Evolutionary conservation across 2,329 filamentous ascomycete genomes (phyloP).

Genomic region (Huntiella moniliformis): DNA sequence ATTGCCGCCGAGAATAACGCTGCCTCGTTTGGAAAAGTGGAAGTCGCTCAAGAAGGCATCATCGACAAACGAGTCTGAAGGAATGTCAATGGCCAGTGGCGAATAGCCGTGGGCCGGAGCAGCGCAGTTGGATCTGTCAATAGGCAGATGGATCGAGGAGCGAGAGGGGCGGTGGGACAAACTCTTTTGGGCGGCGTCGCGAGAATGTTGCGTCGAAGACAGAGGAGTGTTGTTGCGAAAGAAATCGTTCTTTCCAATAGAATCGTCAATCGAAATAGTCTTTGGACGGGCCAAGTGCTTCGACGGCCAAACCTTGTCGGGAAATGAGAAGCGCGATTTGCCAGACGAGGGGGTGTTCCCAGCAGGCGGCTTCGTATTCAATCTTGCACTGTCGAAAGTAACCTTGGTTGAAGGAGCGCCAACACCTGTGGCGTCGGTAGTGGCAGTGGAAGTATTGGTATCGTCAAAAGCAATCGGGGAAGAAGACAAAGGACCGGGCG

Average conservation of each 20-base stretch:
- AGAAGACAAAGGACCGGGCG: background rate
- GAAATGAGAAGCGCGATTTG: conserved; percentile 9
- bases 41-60: conserved; percentile 37
- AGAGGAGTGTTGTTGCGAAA: background rate
- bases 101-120: conserved; percentile 19
- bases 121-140: background rate
- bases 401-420: background rate
- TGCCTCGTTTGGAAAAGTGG: conserved; percentile 44
- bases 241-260: too few relatives aligned
- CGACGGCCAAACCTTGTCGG: conserved; percentile 8
- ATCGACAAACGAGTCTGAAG: conserved; percentile 35
- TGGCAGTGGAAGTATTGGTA: background rate
- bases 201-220: background rate
- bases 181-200: background rate
- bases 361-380: background rate
- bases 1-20: conserved; percentile 26
- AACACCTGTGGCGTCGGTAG: background rate
- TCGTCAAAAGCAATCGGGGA: background rate
- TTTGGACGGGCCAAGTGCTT: background rate
- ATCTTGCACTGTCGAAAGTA: too few relatives aligned
- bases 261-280: conserved; percentile 2
- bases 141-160: background rate
- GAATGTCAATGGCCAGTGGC: conserved; percentile 37
- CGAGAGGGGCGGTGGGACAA: background rate
- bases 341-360: background rate